These are phyloP conservation scores for Hymenoscyphus fraxineus DNA, from an alignment of 2,329 filamentous ascomycete genomes.

Conservation along the genomic window DNA sequence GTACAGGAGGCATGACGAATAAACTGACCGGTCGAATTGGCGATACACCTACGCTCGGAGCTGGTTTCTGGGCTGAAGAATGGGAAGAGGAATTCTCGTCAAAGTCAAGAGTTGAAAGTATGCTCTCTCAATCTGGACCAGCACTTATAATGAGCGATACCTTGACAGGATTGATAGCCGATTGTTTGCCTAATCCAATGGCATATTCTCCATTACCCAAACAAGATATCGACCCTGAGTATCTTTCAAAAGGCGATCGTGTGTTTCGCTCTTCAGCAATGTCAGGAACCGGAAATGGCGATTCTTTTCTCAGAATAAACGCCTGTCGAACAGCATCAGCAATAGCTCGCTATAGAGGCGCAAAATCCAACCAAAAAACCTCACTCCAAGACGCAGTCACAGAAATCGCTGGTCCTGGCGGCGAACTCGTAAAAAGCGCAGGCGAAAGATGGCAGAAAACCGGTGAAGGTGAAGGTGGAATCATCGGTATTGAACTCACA, in stretches of 20 bases:
- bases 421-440: constrained; percentile 71
- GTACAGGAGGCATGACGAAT: constrained; percentile 79
- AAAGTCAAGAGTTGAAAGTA: constrained; percentile 16
- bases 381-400: constrained; percentile 56
- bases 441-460: constrained; percentile 68
- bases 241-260: constrained; percentile 27
- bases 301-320: constrained; percentile 73
- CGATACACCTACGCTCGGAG: constrained; percentile 78
- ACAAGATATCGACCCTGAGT: constrained; percentile 32
- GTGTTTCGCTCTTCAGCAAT: constrained; percentile 46
- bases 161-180: constrained; percentile 49
- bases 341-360: constrained; percentile 59
- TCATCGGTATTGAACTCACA: constrained; percentile 73
- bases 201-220: constrained; percentile 31
- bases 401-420: constrained; percentile 64
- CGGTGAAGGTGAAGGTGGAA: constrained; percentile 78
- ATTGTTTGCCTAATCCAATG: constrained; percentile 53
- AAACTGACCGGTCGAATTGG: constrained; percentile 82
- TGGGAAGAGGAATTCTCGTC: constrained; percentile 55
- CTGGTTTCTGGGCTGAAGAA: constrained; percentile 87
- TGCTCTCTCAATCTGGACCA: constrained; percentile 28
- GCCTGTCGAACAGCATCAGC: constrained; percentile 71
- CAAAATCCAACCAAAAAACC: constrained; percentile 18
- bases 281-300: constrained; percentile 83
- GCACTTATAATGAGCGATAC: constrained; percentile 41